Evolutionary conservation across 768 basidiomycete species (phyloP).

Genomic region (Boletus bicolor): DNA sequence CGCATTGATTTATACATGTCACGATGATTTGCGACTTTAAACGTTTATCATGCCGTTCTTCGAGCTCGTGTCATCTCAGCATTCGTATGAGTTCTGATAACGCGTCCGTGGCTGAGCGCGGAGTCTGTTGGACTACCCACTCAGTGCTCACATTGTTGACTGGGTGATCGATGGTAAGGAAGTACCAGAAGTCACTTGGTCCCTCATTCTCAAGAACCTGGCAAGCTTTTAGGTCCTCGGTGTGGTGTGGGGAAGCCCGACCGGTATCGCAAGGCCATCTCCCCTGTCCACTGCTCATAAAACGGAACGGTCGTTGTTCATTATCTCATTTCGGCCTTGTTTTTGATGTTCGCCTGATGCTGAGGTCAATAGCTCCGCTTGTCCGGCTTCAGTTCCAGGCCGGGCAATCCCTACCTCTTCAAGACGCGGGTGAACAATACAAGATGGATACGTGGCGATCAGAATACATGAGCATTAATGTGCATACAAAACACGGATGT

Average conservation of each 20-base stretch:
- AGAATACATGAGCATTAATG: not conserved
- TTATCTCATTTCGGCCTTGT: too few species aligned
- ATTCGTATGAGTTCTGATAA: not conserved
- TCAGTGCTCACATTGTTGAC: too few species aligned
- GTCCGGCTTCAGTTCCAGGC: not conserved
- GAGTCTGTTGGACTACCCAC: too few species aligned
- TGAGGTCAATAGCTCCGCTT: not conserved
- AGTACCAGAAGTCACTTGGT: too few species aligned
- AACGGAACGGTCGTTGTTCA: not conserved
- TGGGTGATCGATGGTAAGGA: too few species aligned
- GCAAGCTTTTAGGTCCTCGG: too few species aligned
- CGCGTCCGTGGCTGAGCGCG: not conserved
- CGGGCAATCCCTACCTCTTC: not conserved
- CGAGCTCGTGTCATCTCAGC: not conserved
- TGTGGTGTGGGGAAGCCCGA: too few species aligned
- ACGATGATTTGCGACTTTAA: too few species aligned
- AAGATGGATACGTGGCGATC: not conserved
- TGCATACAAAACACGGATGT: slow-evolving; percentile 1
- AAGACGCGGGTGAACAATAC: not conserved
- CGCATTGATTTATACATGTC: not conserved
- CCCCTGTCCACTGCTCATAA: too few species aligned
- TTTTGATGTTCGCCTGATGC: not conserved
- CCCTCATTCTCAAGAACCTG: too few species aligned
- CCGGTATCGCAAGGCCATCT: too few species aligned
- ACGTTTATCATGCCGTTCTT: not conserved